Evolutionary conservation across 2,329 filamentous ascomycete species (phyloP).

Genomic region (Fusarium cicatricum): DNA sequence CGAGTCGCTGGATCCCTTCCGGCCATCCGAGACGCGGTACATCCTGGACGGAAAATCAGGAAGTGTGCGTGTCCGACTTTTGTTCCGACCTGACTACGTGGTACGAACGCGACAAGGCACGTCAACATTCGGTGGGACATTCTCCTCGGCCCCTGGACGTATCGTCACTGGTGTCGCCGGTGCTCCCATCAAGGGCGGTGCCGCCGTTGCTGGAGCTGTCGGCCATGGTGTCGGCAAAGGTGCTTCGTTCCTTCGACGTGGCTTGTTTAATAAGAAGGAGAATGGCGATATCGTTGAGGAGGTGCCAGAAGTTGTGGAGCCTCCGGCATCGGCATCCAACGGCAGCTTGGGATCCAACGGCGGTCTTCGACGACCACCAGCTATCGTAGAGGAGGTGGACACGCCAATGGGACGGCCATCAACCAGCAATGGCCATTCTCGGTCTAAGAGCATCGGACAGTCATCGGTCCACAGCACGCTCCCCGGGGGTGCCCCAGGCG

Average conservation of each 20-base stretch:
- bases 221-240: constrained; percentile 87
- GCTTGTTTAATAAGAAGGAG: constrained; percentile 78
- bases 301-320: constrained; percentile 51
- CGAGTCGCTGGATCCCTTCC: constrained; percentile 84
- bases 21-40: constrained; percentile 76
- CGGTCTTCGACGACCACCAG: constrained; percentile 54
- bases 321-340: constrained; percentile 46
- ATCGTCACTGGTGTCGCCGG: constrained; percentile 84
- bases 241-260: constrained; percentile 88
- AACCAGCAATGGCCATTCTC: constrained; percentile 53
- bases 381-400: constrained; percentile 47
- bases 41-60: constrained; percentile 90
- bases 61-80: constrained; percentile 78
- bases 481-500: constrained; percentile 68
- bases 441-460: constrained; percentile 67
- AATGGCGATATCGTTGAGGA: constrained; percentile 64
- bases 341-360: constrained; percentile 49
- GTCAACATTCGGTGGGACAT: constrained; percentile 91
- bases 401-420: constrained; percentile 28
- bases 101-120: constrained; percentile 87
- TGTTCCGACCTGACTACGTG: constrained; percentile 95
- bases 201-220: constrained; percentile 74
- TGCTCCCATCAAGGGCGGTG: constrained; percentile 92
- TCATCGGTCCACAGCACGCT: constrained; percentile 73
- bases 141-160: constrained; percentile 82